Base-by-base conservation (phyloP, 1,284 basidiomycete species). In the Tranzscheliella williamsii region DNA sequence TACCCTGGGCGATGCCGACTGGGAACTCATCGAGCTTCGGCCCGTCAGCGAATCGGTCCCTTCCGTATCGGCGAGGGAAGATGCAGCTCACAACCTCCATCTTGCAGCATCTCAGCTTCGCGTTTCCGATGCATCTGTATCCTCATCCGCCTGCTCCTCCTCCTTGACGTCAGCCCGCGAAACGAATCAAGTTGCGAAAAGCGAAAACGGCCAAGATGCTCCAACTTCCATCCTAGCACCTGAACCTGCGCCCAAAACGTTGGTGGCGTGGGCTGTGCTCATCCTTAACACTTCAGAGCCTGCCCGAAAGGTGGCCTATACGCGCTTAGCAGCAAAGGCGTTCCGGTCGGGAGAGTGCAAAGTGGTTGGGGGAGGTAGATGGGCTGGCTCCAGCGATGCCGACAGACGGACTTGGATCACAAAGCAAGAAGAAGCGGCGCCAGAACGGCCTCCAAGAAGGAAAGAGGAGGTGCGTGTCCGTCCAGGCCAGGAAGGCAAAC, bases 251-350 rank as follows among this genome's bases (percentile, higher is more conserved):
- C 76, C 76, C 8, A 61, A 42, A 35, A 88, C 86, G 1, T 79
- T 89, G 9, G 84, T 87, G 66, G 83, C 87, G 74, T 89, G 87
- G 86, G 86, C 86, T 0, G 85, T 86, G 4, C 80, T 88, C 2
- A 86, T 89, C 27, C 80, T 89, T 12, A 87, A 87, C 56, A 89
- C 87, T 0, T 71, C 86, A 0, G 81, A 86, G 73, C 87, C 87
- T 2, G 82, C 81, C n/a, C 75, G 85, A 15, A 89, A 89, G 78
- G 86, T 86, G 38, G 82, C 85, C 56, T 83, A 86, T 16, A 89
- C 87, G 2, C 80, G 85, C 41, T 82, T 85, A 62, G 87, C 87
- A 0, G 85, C 87, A 4, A 79, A 84, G 15, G 82, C 85, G 1
- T 89, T 87, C 75, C 83, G 85, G 16, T 86, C 84, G 0, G 88